Base-by-base conservation (phyloP, 2,329 filamentous ascomycete genomes). In the Phaeophleospora eucalypticola region DNA sequence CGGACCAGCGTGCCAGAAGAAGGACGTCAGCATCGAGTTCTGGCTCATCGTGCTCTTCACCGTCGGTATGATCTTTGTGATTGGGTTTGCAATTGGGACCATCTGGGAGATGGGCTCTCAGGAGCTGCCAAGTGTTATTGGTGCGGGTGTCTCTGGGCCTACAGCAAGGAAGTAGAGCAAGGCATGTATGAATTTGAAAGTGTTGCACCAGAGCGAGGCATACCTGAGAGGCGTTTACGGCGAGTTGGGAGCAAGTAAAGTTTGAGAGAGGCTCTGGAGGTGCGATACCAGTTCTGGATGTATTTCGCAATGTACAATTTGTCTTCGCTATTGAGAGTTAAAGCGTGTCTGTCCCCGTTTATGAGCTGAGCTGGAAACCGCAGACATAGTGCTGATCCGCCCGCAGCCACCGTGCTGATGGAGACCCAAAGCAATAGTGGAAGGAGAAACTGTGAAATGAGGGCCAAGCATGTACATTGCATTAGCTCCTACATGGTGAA, bases 61-160 rank as follows among this genome's bases (percentile, higher is more conserved):
- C 3, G 71, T 96, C 39, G 69, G 82, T 32, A 73, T 94, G 52
- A 70, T 93, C 1, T 78, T 80, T 38, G 70, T 87, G 32, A 71
- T 94, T 20, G 76, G 75, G 32, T 83, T 86, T 65, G 82, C 81
- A 9, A 83, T 97, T 58, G 82, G 84, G 4, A 73, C 95, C 76
- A 68, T 98, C 44, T 93, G 85, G 68, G 83, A 75, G 53, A 87
- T 97, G 61, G 93, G 91, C 27, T 81, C 86, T 66, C 83, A 95
- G 73, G 86, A 89, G 70, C 75, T 97, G 54, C 93, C 93, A 0
- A 89, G 89, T 59, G 91, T 98, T 7, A 90, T 98, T 67, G 89
- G 89, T n/a, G 93, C 93, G 39, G 93, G 93, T 54, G 91, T 98
- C 32, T 87, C 85, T 55, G 80, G 82, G 48, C 77, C 83, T 51